phyloP scores from a whole-genome alignment of 2,329 filamentous ascomycete species.

The Ceratocystis ficicola region DNA sequence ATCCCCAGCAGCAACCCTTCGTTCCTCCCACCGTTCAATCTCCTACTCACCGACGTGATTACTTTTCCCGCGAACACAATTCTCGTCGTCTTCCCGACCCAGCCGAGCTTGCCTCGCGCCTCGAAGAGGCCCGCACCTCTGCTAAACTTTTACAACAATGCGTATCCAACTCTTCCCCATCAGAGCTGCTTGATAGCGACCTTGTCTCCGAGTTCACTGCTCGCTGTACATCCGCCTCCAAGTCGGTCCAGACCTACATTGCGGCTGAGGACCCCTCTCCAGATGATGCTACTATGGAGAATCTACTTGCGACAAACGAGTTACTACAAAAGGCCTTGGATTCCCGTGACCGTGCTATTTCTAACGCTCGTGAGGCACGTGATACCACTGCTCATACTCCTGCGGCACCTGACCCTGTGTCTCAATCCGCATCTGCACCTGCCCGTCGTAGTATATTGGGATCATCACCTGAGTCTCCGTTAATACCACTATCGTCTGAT shows the following conservation, averaged over 20 bases:
- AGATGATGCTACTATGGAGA: constrained; percentile 89
- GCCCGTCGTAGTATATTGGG: neutral
- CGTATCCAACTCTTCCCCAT: constrained; percentile 67
- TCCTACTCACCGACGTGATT: constrained; percentile 37
- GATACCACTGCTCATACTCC: constrained; percentile 29
- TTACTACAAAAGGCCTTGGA: constrained; percentile 71
- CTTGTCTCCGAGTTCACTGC: constrained; percentile 84
- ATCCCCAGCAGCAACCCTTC: constrained; percentile 11
- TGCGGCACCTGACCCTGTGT: constrained; percentile 25
- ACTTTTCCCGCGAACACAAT: constrained; percentile 42
- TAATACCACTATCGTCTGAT: neutral
- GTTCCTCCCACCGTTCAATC: constrained; percentile 27
- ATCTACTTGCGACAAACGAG: constrained; percentile 87
- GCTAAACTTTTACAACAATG: constrained; percentile 88
- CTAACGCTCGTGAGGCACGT: constrained; percentile 47
- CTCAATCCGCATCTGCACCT: constrained; percentile 27
- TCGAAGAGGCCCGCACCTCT: constrained; percentile 83
- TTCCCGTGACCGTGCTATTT: constrained; percentile 69
- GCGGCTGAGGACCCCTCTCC: constrained; percentile 63
- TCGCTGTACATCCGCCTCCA: constrained; percentile 67
- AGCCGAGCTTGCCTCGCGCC: constrained; percentile 64
- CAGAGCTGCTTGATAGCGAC: constrained; percentile 70
- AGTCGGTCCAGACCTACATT: constrained; percentile 79
- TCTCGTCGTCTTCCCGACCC: constrained; percentile 50
- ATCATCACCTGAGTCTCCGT: constrained; percentile 1